A percentile compares a stretch with the other conserved stretches of the same genome.
Conservation (phyloP, 768 basidiomycete species). For the Mycena crocata region DNA sequence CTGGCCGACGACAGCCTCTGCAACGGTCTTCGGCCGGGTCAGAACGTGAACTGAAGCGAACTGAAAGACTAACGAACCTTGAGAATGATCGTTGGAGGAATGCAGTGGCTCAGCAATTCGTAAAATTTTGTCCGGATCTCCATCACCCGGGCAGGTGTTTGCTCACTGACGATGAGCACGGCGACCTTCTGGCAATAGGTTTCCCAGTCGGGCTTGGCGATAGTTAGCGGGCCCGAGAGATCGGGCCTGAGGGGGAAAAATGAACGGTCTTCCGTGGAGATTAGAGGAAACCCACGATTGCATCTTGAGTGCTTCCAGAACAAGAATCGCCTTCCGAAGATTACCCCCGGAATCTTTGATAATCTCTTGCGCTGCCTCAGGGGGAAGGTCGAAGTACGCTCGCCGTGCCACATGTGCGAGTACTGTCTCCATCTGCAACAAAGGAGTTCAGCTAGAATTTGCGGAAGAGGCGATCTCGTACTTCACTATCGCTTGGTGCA, state of each 20-base stretch:
- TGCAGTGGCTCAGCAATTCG: slow-evolving; percentile 95
- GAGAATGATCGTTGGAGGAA: slow-evolving; percentile 91
- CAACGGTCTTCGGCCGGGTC: slow-evolving; percentile 76
- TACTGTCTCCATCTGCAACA: slow-evolving; percentile 79
- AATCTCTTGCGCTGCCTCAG: slow-evolving; percentile 80
- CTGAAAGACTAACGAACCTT: slow-evolving; percentile 66
- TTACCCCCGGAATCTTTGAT: slow-evolving; percentile 88
- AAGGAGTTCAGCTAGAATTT: not conserved
- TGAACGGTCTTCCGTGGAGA: not conserved
- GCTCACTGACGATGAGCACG: slow-evolving; percentile 89
- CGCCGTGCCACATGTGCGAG: slow-evolving; percentile 83
- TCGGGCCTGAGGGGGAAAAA: slow-evolving; percentile 70
- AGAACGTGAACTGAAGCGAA: not conserved
- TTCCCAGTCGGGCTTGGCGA: slow-evolving; percentile 99
- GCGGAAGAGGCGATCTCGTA: slow-evolving; percentile 42
- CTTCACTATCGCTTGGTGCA: slow-evolving; percentile 84
- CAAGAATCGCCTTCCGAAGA: slow-evolving; percentile 92
- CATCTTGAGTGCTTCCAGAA: slow-evolving; percentile 96
- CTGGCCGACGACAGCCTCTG: slow-evolving; percentile 85
- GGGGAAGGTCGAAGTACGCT: slow-evolving; percentile 85
- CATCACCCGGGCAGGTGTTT: slow-evolving; percentile 89
- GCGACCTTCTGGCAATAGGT: slow-evolving; percentile 94
- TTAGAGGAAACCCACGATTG: slow-evolving; percentile 74
- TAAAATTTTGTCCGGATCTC: slow-evolving; percentile 94
- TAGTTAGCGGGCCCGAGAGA: slow-evolving; percentile 78